Base-by-base conservation (phyloP, 805 yeast genomes). In the Lipomyces kockii region DNA sequence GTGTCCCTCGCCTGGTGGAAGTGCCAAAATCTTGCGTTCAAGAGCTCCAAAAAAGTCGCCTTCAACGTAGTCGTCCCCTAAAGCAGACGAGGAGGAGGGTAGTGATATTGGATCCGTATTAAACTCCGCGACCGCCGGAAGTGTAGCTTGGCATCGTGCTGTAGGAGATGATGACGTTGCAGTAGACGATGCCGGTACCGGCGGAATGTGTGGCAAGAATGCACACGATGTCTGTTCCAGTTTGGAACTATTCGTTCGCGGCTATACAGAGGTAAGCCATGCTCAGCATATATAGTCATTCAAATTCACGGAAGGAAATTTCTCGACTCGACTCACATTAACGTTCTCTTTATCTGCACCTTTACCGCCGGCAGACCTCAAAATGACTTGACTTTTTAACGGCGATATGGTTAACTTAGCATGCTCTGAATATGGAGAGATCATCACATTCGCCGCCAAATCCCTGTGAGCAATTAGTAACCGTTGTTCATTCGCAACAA, bases 31-130 rank as follows among this genome's bases (percentile, higher is more conserved):
- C 34, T 58, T 60, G 20, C 71, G 65, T 35, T 67, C 71, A 14
- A 58, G 61, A 25, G 60, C 34, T 14, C 71, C 71, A 37, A 67
- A 67, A 46, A 67, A 67, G 20, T 67, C 71, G 20, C 61, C 61
- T 5, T 60, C 66, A 53, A 59, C 66, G 29, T 17, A 54, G n/a
- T 67, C 64, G 14, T 58, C 66, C 9, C 55, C 49, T 8, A 46
- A 27, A 20, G 57, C 62, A 8, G 62, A 61, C 11, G 69, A 65
- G 7, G 71, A 67, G 5, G 68, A 29, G 25, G 14, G 34, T 20
- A 58, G 52, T 17, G 34, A 32, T 22, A 46, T 56, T 3, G 65
- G 64, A 14, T 61, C 69, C 8, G 63, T 22, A 29, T 55, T 58
- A 53, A 65, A 67, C 35, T 67, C 71, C 11, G 68, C 55, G 25